These are phyloP conservation scores for Rhodotorula graminis DNA, from an alignment of 768 basidiomycete genomes.

Conservation along the genomic window DNA sequence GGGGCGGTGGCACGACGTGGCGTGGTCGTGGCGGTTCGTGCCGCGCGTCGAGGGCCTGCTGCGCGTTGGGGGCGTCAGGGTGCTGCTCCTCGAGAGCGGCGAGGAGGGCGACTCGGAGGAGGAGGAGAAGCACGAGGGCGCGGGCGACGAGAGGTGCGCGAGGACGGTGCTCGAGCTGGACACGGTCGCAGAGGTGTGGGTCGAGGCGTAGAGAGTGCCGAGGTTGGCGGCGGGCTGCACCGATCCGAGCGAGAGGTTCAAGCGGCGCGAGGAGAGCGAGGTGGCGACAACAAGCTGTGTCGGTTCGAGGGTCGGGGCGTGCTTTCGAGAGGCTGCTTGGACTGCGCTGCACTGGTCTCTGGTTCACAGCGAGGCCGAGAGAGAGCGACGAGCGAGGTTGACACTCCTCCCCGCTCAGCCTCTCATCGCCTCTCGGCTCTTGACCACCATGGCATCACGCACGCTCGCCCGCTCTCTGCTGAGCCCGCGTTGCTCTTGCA, in stretches of 20 bases:
- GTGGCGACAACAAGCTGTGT: no score
- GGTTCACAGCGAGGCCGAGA: neutral
- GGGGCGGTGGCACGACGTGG: neutral
- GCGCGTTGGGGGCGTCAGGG: conserved; percentile 3
- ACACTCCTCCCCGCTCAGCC: neutral
- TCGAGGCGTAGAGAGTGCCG: neutral
- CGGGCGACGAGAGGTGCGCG: neutral
- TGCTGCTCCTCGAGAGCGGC: neutral
- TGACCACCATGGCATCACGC: no score
- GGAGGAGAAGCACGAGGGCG: neutral
- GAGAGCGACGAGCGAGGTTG: no score
- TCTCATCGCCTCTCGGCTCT: neutral
- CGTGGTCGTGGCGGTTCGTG: neutral
- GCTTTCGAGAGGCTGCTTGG: no score
- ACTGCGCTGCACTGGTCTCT: no score
- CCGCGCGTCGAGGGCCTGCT: neutral
- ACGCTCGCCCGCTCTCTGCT: neutral
- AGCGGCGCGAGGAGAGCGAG: no score
- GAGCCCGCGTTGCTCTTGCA: conserved; percentile 2
- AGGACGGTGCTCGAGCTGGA: neutral
- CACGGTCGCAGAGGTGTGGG: conserved; percentile 4
- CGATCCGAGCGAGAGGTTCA: no score
- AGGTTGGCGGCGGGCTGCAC: neutral
- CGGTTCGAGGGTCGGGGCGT: neutral
- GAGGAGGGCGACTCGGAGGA: neutral